Evolutionary conservation across 768 basidiomycete genomes (phyloP).

Genomic region (Hysterangium stoloniferum): DNA sequence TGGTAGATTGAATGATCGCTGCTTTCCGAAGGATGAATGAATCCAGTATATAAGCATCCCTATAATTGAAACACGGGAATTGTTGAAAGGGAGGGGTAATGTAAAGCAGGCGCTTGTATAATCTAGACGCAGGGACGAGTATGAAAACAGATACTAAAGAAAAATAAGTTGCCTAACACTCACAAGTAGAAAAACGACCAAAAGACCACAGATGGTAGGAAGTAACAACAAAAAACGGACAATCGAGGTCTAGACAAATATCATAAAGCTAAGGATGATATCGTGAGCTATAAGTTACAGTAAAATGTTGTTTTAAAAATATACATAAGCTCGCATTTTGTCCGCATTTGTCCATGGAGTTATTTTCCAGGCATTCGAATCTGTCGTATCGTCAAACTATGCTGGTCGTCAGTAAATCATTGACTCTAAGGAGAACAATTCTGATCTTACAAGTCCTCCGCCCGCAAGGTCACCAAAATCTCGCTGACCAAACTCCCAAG

Average conservation of each 20-base stretch:
- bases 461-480: not conserved
- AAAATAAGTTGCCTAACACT: not conserved
- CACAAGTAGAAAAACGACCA: constrained; percentile 1
- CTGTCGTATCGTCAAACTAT: constrained; percentile 1
- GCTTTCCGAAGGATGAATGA: not conserved
- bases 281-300: not conserved
- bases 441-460: not conserved
- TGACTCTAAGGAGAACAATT: not conserved
- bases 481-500: constrained; percentile 4
- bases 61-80: constrained; percentile 1
- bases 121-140: not conserved
- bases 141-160: not conserved
- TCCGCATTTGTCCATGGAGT: constrained; percentile 3
- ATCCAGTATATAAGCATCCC: constrained; percentile 3
- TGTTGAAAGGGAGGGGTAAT: not conserved
- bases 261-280: constrained; percentile 1
- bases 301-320: not conserved
- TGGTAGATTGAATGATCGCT: not conserved
- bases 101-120: constrained; percentile 1
- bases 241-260: not conserved
- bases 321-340: constrained; percentile 5
- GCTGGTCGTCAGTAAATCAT: not conserved
- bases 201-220: constrained; percentile 5
- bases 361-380: not conserved
- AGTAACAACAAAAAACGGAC: constrained; percentile 3